These are phyloP conservation scores for Pelargonium myrrhifolium DNA, from an alignment of 441 rosid species.

Conservation along the genomic window DNA sequence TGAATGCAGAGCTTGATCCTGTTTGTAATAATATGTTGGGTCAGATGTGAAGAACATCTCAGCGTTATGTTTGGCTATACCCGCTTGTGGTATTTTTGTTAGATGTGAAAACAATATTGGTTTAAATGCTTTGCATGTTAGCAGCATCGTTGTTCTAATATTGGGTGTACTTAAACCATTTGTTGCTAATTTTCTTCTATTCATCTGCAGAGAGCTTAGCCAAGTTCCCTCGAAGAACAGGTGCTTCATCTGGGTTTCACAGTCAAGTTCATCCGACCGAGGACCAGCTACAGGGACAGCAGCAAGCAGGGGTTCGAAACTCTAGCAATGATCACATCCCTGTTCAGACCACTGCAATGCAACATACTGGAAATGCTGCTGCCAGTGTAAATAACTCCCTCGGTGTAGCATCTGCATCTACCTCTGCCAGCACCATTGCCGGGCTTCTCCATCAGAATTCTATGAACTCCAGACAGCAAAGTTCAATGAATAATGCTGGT, in stretches of 20 bases:
- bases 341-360: conserved; percentile 44
- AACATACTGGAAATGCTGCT: conserved; percentile 43
- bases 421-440: conserved; percentile 62
- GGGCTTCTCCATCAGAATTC: conserved; percentile 88
- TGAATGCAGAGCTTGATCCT: background rate
- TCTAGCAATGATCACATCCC: conserved; percentile 46
- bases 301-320: conserved; percentile 43
- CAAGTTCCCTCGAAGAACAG: conserved; percentile 76
- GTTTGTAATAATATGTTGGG: background rate
- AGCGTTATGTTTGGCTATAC: background rate
- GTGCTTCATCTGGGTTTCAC: conserved; percentile 46
- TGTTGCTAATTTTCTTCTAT: conserved; percentile 6
- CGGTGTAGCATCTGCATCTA: conserved; percentile 47
- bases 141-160: background rate
- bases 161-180: background rate
- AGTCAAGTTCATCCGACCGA: conserved; percentile 53
- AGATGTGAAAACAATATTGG: background rate
- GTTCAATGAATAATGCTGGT: conserved; percentile 53
- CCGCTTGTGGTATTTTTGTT: background rate
- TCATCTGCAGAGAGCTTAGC: conserved; percentile 74
- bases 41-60: background rate
- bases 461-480: conserved; percentile 79
- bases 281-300: conserved; percentile 43
- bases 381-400: conserved; percentile 52
- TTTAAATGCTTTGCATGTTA: background rate